A percentile compares a stretch with the other conserved stretches of the same genome.
phyloP scores from a whole-genome alignment of 176 grass and related monocot genomes.

The Rhynchospora pubera region DNA sequence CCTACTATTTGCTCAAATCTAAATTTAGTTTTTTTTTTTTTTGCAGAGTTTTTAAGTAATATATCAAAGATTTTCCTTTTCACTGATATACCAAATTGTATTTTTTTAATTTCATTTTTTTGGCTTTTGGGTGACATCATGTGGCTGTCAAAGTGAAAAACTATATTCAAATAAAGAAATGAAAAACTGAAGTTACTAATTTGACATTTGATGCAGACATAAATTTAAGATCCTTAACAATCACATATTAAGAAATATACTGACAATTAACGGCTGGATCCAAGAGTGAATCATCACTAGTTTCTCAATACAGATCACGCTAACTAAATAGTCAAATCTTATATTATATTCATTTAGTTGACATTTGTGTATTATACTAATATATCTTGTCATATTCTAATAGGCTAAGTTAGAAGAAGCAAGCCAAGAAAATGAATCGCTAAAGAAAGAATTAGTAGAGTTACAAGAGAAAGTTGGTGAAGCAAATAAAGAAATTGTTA shows the following conservation, averaged over 20 bases:
- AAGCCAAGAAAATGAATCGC: constrained; percentile 21
- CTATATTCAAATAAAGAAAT: not conserved
- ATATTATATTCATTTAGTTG: not conserved
- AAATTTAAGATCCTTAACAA: not conserved
- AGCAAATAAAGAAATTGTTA: constrained; percentile 21
- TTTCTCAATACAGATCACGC: not conserved
- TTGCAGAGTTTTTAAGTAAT: not conserved
- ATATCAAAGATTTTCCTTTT: not conserved
- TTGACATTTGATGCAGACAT: not conserved
- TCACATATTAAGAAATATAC: not conserved
- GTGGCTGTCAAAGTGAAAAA: not conserved
- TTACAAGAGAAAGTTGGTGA: constrained; percentile 22
- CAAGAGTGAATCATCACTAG: not conserved
- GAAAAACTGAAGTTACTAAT: not conserved
- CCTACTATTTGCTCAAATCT: not conserved
- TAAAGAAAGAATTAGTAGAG: constrained; percentile 6
- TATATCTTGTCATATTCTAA: constrained; percentile 21
- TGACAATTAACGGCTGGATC: not conserved
- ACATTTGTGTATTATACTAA: not conserved
- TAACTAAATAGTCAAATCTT: too few relatives aligned
- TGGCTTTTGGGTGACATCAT: not conserved
- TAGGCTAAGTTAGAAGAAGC: constrained; percentile 41
- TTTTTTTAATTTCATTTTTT: not conserved
- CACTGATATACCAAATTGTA: not conserved
- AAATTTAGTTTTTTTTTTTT: not conserved